These are phyloP conservation scores for Corynespora cassiicola DNA, from an alignment of 2,329 filamentous ascomycete species.

Conservation along the genomic window DNA sequence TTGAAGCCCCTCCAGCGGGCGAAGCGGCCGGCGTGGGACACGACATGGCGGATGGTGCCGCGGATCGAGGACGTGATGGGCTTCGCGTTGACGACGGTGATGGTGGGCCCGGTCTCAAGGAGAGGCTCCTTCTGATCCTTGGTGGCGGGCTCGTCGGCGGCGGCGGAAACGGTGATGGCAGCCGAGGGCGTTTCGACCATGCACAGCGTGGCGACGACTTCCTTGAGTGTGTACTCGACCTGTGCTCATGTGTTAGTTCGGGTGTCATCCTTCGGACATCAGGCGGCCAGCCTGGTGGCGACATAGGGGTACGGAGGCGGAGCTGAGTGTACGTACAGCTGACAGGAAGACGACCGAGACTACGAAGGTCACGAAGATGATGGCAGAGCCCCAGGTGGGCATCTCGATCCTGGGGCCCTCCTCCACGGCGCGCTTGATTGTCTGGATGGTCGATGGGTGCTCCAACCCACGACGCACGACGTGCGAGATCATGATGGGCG, in stretches of 20 bases:
- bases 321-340: slow-evolving; percentile 39
- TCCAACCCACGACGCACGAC: slow-evolving; percentile 38
- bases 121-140: slow-evolving; percentile 50
- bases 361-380: slow-evolving; percentile 44
- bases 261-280: slow-evolving; percentile 2
- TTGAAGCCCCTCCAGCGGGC: slow-evolving; percentile 74
- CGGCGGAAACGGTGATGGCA: slow-evolving; percentile 55
- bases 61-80: slow-evolving; percentile 69
- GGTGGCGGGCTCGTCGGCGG: slow-evolving; percentile 53
- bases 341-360: slow-evolving; percentile 50
- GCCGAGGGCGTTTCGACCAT: slow-evolving; percentile 68
- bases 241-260: slow-evolving; percentile 16
- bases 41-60: slow-evolving; percentile 66
- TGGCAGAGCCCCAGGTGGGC: slow-evolving; percentile 33
- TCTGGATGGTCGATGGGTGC: slow-evolving; percentile 26
- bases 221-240: slow-evolving; percentile 63
- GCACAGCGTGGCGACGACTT: slow-evolving; percentile 66
- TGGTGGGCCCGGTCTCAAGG: slow-evolving; percentile 47
- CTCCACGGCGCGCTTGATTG: slow-evolving; percentile 35
- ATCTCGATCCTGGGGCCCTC: slow-evolving; percentile 27
- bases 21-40: slow-evolving; percentile 66
- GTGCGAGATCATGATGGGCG: slow-evolving; percentile 30
- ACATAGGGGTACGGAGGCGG: not conserved
- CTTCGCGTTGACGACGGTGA: slow-evolving; percentile 56
- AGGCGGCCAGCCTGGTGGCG: not conserved